Base-by-base conservation (phyloP, 768 basidiomycete species). In the Trichaptum fuscoviolaceum region DNA sequence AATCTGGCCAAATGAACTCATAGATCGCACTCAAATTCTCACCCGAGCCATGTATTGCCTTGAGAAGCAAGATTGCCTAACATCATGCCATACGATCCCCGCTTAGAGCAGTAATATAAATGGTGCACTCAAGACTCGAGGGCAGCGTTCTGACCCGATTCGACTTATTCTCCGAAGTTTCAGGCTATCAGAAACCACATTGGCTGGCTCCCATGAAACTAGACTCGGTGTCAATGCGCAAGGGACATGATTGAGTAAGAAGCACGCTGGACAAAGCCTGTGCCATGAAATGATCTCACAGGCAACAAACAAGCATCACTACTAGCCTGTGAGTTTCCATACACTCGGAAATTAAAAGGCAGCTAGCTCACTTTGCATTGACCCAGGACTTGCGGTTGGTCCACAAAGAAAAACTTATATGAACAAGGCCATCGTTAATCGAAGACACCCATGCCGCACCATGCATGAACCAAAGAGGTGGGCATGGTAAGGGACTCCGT, bases 131-230 rank as follows among this genome's bases (percentile, higher is more conserved):
- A 12, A 52, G 42, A 52, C 15, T 52, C 20, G 6, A 52, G 3
- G n/a, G 42, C 42, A 15, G 42, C 42, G 42, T 52, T 52, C 42
- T 52, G 15, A 52, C 5, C 42, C 10, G 42, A 52, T 52, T 52
- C 42, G 42, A 52, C 42, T 52, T 52, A 52, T 52, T 52, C 42
- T 52, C 42, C 42, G 42, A 52, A 52, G 30, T 52, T 52, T 52
- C 42, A 52, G 5, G 42, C 42, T 52, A 52, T 52, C 42, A 20
- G 42, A 15, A 12, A 15, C 42, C 42, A 52, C 12, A 52, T 52
- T 52, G 42, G 20, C 42, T 52, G 42, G 20, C 42, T 12, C 20
- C 20, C 15, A 52, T 20, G 42, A 52, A 20, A 52, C 42, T 52
- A 20, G 42, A 20, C 42, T 20, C 42, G 42, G 42, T 12, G 42